Evolutionary conservation across 73 alveolate genomes (phyloP).

Genomic region (Tetrahymena malaccensis): DNA sequence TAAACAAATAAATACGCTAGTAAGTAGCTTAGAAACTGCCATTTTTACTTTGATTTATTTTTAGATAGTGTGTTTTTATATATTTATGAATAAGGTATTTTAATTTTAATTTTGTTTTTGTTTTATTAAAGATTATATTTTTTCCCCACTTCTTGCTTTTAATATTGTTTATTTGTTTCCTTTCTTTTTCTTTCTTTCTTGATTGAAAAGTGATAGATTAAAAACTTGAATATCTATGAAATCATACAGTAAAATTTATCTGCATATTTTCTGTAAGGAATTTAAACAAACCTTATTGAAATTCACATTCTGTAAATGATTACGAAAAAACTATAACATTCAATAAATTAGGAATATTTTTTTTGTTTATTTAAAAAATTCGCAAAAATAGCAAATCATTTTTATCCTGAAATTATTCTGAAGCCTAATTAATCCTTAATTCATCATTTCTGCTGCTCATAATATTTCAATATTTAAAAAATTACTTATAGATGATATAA

Average conservation of each 20-base stretch:
- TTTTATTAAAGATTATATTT: not conserved
- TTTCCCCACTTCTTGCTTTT: not conserved
- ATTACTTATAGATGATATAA: not conserved
- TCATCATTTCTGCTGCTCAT: not conserved
- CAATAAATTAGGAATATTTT: not conserved
- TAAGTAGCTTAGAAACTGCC: not conserved
- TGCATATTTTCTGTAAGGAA: not conserved
- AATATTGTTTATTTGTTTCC: not conserved
- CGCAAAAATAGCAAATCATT: not conserved
- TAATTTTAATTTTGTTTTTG: not conserved
- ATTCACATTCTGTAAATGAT: not conserved
- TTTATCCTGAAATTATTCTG: not conserved
- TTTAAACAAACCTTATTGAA: not conserved
- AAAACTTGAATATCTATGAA: not conserved
- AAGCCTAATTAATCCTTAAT: not conserved
- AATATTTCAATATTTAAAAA: not conserved
- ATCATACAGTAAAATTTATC: not conserved
- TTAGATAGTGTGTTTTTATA: no score
- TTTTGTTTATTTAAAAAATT: not conserved
- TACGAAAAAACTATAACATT: not conserved
- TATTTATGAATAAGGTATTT: no score
- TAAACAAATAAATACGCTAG: not conserved
- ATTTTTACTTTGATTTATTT: no score
- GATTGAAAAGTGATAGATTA: not conserved
- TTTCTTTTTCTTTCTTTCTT: no score